Percentiles rank a stretch among this genome's conserved stretches.
Evolutionary conservation across 2,329 filamentous ascomycete species (phyloP).

Genomic region (Cryoendolithus antarcticus): DNA sequence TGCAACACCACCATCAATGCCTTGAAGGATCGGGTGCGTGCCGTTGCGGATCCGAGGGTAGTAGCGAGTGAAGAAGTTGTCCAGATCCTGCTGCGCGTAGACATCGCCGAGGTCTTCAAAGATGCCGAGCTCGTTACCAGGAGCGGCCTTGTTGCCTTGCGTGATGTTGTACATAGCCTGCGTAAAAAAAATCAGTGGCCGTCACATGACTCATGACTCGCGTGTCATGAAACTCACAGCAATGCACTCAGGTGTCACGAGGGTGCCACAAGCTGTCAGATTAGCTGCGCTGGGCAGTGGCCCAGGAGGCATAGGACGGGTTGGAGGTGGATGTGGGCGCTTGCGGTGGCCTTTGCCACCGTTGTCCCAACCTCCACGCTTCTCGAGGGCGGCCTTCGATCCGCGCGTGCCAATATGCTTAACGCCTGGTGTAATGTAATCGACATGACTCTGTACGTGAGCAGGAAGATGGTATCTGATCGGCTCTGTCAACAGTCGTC

Average conservation of each 20-base stretch:
- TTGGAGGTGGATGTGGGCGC: constrained; percentile 3
- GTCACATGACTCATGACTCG: no score
- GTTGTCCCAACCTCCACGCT: no score
- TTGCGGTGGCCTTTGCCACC: no score
- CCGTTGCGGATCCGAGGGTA: constrained; percentile 24
- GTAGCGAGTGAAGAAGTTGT: constrained; percentile 26
- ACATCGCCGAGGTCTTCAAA: constrained; percentile 41
- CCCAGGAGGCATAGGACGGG: no score
- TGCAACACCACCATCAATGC: constrained; percentile 29
- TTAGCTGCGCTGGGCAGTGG: no score
- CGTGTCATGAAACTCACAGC: no score
- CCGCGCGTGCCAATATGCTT: constrained; percentile 4
- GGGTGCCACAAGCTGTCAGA: constrained; percentile 32
- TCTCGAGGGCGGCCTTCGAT: no score
- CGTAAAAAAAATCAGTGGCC: no score
- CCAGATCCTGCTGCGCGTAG: constrained; percentile 30
- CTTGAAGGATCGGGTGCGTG: constrained; percentile 28
- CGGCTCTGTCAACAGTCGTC: no score
- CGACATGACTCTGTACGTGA: constrained; percentile 19
- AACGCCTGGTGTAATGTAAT: constrained; percentile 27
- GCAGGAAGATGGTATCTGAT: constrained; percentile 20
- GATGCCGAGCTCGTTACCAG: constrained; percentile 41
- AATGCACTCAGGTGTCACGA: constrained; percentile 45
- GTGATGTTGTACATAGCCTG: constrained; percentile 25
- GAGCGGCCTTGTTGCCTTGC: constrained; percentile 23